Evolutionary conservation across 2,329 filamentous ascomycete genomes (phyloP), one percentile per base, ranked within the genome.

Genomic region (Botrytis hyacinthi): DNA sequence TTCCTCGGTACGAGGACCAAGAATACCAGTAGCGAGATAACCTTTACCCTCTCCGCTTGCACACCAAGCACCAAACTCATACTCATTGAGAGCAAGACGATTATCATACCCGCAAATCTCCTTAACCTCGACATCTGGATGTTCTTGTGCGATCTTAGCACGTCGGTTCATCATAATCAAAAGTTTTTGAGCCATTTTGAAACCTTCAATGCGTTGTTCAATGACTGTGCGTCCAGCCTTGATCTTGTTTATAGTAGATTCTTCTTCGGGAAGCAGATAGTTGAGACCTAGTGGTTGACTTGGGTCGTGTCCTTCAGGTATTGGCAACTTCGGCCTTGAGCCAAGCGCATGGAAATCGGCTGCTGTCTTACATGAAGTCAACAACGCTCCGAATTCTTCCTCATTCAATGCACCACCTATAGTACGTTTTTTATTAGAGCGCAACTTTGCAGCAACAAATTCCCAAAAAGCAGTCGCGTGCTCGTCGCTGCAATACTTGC

Each of bases 401-500:
- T 71, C 48, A 71, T 76, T 80, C 66, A 80, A 74, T n/a, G 72
- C 73, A 35, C 80, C 79, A 26, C 79, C 79, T 69, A 78, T 77
- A 10, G 78, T 79, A n/a, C 77, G 76, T 22, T 74, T 74, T 14
- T 76, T 42, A 71, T 79, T 76, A 18, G 74, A 48, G 6, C 79
- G 77, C 35, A 77, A 59, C 18, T 61, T 74, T 40, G 40, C 70
- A 29, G 69, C 73, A 44, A 78, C 75, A 69, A 73, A 76, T 22
- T 73, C 61, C 72, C 75, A 78, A 60, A 79, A 81, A 14, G 70
- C 75, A 22, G 72, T 42, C 32, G 73, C 71, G 65, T 80, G 79
- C 71, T 79, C 76, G 37, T 80, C 77, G 46, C 78, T 79, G 67
- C 80, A 81, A 62, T 80, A 81, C 74, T 80, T 81, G 77, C 78